A percentile compares a stretch with the other conserved stretches of the same genome.
Conservation (phyloP, 1,284 basidiomycete species). For the Heterobasidion annosum region DNA sequence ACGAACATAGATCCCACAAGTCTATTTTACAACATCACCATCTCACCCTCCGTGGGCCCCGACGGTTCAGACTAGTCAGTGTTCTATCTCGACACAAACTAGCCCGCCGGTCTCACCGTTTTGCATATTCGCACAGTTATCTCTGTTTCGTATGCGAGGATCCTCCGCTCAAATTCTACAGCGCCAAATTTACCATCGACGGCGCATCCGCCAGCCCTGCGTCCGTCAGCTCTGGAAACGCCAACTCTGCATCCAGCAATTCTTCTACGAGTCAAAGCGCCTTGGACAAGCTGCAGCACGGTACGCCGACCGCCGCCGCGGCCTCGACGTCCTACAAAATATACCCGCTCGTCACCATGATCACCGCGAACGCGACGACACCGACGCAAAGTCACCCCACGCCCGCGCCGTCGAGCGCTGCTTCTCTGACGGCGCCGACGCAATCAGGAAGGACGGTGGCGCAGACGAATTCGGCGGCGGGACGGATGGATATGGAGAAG, state of each 20-base stretch:
- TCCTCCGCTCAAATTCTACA: constrained; percentile 18
- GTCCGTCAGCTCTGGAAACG: constrained; percentile 16
- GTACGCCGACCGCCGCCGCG: neutral
- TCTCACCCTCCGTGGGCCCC: constrained; percentile 18
- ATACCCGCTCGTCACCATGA: neutral
- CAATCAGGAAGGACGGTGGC: constrained; percentile 5
- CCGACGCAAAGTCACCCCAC: neutral
- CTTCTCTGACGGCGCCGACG: neutral
- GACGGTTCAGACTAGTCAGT: constrained; percentile 24
- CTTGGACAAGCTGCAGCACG: neutral
- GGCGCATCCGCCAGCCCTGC: constrained; percentile 23
- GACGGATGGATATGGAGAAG: constrained; percentile 29
- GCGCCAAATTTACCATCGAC: constrained; percentile 30
- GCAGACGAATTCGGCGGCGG: constrained; percentile 14
- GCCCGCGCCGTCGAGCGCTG: neutral
- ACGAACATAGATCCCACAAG: constrained; percentile 22
- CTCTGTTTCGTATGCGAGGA: constrained; percentile 20
- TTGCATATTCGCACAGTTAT: constrained; percentile 13
- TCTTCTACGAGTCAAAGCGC: constrained; percentile 1
- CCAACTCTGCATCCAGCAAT: constrained; percentile 12
- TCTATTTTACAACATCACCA: constrained; percentile 16
- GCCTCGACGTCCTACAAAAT: neutral
- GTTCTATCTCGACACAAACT: neutral
- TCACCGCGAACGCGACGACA: neutral
- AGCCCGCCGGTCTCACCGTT: neutral